Evolutionary conservation across 2,329 filamentous ascomycete species (phyloP).

Genomic region (Aplosporella prunicola): DNA sequence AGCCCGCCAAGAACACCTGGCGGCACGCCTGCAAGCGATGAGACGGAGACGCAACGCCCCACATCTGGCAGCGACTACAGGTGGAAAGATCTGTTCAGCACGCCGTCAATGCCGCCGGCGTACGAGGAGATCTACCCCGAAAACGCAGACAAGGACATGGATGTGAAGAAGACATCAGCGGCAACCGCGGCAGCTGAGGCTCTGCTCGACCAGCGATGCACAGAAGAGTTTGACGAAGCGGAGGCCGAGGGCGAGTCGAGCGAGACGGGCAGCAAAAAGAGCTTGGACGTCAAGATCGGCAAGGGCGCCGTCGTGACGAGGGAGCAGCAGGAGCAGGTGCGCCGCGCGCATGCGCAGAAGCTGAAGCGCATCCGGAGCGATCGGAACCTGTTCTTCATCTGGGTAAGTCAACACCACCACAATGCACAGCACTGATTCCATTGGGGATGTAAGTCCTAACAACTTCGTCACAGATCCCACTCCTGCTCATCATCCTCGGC

Average conservation of each 20-base stretch:
- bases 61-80: conserved; percentile 6
- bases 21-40: conserved; percentile 2
- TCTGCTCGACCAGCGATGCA: conserved; percentile 50
- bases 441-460: not conserved
- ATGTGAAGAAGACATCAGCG: conserved; percentile 48
- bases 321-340: conserved; percentile 38
- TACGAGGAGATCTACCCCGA: conserved; percentile 71
- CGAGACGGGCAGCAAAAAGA: not conserved
- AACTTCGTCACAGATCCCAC: conserved; percentile 32
- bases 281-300: conserved; percentile 28
- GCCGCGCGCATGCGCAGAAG: conserved; percentile 36
- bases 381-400: conserved; percentile 45
- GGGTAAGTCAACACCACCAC: conserved; percentile 35
- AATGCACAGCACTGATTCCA: not conserved
- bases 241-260: conserved; percentile 24
- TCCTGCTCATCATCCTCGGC: conserved; percentile 39
- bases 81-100: conserved; percentile 16
- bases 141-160: conserved; percentile 20
- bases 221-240: conserved; percentile 43
- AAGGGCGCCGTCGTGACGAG: conserved; percentile 33
- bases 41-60: conserved; percentile 28
- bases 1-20: conserved; percentile 31
- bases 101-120: conserved; percentile 49
- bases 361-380: conserved; percentile 42
- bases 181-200: conserved; percentile 49